Base-by-base conservation (phyloP, 2,329 filamentous ascomycete genomes). In the Bipolaris gigantea region DNA sequence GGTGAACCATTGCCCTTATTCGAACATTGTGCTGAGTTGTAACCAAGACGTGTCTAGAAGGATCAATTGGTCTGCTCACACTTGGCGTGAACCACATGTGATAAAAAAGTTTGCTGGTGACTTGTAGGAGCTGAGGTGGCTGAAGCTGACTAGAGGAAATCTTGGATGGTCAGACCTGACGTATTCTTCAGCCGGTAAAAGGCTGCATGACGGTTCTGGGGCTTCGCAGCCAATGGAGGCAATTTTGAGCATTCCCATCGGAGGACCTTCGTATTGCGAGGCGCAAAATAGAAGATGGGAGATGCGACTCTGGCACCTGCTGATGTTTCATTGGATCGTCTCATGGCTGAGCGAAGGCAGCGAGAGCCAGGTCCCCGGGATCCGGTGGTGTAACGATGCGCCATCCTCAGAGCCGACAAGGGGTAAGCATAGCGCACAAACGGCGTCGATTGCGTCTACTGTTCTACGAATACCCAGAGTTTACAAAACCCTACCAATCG, bases 161-260 rank as follows among this genome's bases (percentile, higher is more conserved):
- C 8, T 30, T 38, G 11, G 23, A 42, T 45, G 46, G 40, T 46
- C 51, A 50, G 51, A 45, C 50, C 51, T 54, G 40, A 54, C 51
- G 47, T 45, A 54, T 48, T 4, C 32, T 38, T 54, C 51, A 54
- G 51, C 47, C 50, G 51, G 45, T 35, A 41, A 41, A 35, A 46
- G 33, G 27, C 7, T 34, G 11, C n/a, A 33, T 21, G n/a, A 10
- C 34, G 30, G 27, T 34, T 38, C 39, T 33, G n/a, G 34, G 27
- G 13, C 40, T 13, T 45, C 19, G 30, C 34, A 45, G n/a, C 46
- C 39, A 50, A 54, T 45, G 7, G 34, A 23, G 18, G 33, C 18
- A 30, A 15, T 40, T 40, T 13, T 18, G 16, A 54, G 27, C 3
- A 13, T 21, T 3, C 15, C 16, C 7, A 13, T 40, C 11, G 13